phyloP scores from a whole-genome alignment of 768 basidiomycete species.

The Phaeolepiota aurea region DNA sequence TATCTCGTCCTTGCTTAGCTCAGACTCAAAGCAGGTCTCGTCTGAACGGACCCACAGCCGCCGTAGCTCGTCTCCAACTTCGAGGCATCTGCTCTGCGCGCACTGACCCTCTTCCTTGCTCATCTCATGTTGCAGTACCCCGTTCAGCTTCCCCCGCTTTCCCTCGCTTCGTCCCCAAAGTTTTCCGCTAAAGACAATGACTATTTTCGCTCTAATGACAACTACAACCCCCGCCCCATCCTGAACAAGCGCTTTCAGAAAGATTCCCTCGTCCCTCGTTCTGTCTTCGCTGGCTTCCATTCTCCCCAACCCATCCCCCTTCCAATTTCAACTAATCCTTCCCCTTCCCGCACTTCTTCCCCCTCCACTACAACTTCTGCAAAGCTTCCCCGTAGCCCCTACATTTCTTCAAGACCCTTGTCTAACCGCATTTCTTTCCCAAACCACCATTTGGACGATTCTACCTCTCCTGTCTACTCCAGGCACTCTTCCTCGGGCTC shows the following conservation, averaged over 20 bases:
- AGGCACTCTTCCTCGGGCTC: conserved; percentile 26
- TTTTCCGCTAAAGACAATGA: conserved; percentile 22
- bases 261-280: conserved; percentile 22
- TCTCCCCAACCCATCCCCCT: conserved; percentile 14
- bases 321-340: conserved; percentile 22
- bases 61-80: conserved; percentile 17
- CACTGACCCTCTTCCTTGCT: conserved; percentile 17
- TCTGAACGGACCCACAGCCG: conserved; percentile 32
- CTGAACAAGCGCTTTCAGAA: conserved; percentile 31
- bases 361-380: conserved; percentile 26
- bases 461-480: conserved; percentile 17
- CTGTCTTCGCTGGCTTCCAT: conserved; percentile 15
- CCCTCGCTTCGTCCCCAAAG: conserved; percentile 27
- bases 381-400: conserved; percentile 28
- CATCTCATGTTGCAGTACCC: conserved; percentile 63
- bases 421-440: conserved; percentile 20
- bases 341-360: conserved; percentile 25
- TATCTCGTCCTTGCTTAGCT: conserved; percentile 27
- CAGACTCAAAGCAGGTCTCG: conserved; percentile 54
- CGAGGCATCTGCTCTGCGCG: conserved; percentile 9
- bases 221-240: conserved; percentile 12
- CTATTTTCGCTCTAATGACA: conserved; percentile 35
- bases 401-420: conserved; percentile 25
- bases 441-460: conserved; percentile 13
- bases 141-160: conserved; percentile 31